Conservation (phyloP, 192 early-diverging fungal species). For the Obelidium mucronatum region DNA sequence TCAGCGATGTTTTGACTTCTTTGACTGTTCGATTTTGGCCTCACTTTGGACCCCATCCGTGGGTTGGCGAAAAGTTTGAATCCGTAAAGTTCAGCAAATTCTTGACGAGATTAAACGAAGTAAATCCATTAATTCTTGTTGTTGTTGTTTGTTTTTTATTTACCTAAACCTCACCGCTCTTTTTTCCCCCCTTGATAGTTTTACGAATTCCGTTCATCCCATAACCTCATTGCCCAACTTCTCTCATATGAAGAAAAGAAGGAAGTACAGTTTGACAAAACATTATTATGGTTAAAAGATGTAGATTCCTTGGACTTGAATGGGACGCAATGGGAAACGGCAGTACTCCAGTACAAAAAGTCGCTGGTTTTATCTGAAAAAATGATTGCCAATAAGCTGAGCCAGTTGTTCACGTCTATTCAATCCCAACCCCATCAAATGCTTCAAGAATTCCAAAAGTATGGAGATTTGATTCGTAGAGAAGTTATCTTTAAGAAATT, state of each 20-base stretch:
- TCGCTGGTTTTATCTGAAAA: constrained; percentile 38
- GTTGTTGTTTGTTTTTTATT: no score
- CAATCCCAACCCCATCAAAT: constrained; percentile 54
- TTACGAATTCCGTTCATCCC: constrained; percentile 43
- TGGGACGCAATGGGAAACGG: constrained; percentile 43
- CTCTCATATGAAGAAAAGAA: constrained; percentile 22
- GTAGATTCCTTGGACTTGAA: neutral
- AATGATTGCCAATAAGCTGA: constrained; percentile 41
- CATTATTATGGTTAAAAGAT: constrained; percentile 12
- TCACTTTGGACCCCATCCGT: constrained; percentile 46
- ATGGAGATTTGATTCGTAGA: constrained; percentile 46
- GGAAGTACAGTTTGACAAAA: constrained; percentile 37
- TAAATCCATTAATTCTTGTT: no score
- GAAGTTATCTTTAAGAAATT: constrained; percentile 45
- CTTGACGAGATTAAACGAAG: constrained; percentile 1
- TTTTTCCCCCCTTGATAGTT: constrained; percentile 31
- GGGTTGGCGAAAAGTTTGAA: constrained; percentile 47
- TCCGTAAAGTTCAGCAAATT: constrained; percentile 29
- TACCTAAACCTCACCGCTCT: no score
- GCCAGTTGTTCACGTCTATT: constrained; percentile 43
- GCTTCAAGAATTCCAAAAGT: constrained; percentile 58
- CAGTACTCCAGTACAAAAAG: constrained; percentile 39
- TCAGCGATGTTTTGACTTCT: constrained; percentile 32
- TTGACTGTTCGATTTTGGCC: constrained; percentile 61
- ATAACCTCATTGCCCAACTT: constrained; percentile 31